A percentile compares a stretch with the other conserved stretches of the same genome.
These are phyloP conservation scores for Cladosporium colombiae DNA, from an alignment of 2,329 filamentous ascomycete species.

Conservation along the genomic window DNA sequence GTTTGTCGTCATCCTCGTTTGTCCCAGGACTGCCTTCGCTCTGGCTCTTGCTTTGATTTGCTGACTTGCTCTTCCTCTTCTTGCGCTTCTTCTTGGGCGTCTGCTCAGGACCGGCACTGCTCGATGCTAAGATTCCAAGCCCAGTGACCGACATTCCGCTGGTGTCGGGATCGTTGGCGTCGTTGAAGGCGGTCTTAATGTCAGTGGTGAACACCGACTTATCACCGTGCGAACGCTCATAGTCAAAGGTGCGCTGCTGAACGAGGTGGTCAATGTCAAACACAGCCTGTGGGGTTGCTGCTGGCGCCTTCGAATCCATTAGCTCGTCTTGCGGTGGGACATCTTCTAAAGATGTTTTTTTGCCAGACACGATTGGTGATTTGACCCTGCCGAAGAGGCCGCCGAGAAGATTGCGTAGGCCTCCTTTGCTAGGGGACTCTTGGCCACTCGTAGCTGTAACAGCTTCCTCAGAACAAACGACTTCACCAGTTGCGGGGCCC, in stretches of 20 bases:
- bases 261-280: background rate
- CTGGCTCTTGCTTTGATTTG: background rate
- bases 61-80: background rate
- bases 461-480: background rate
- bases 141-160: background rate
- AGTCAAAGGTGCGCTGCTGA: background rate
- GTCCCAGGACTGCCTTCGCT: background rate
- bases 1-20: background rate
- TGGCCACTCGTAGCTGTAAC: background rate
- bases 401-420: background rate
- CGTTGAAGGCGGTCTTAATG: background rate
- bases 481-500: background rate
- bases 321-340: background rate
- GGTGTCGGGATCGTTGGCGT: background rate
- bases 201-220: background rate
- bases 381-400: background rate
- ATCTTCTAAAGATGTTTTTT: background rate
- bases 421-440: conserved; percentile 14
- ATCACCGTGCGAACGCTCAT: background rate
- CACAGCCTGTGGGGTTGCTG: background rate
- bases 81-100: conserved; percentile 7
- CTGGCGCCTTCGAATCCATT: background rate
- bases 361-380: conserved; percentile 9
- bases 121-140: background rate
- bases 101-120: background rate